Conservation (phyloP, 306 rosid genomes). For the Vachellia pachyceras region DNA sequence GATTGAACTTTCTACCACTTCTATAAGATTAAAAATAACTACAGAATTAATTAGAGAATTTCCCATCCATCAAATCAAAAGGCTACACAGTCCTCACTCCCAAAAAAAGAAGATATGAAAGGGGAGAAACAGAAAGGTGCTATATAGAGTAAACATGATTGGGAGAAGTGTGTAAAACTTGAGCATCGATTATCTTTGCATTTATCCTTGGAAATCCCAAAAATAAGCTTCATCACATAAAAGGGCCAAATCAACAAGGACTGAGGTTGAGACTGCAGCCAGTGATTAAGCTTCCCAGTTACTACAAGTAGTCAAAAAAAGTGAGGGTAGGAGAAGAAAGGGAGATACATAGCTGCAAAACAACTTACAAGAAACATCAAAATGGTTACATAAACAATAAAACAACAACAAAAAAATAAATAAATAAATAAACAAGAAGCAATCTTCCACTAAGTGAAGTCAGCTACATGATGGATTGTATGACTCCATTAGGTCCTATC, state of each 20-base stretch:
- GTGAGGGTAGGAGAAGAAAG: not conserved
- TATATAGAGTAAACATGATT: conserved; percentile 13
- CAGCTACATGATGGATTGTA: not conserved
- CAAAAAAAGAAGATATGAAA: not conserved
- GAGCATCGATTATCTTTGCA: not conserved
- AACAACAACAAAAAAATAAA: not conserved
- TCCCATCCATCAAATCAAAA: conserved; percentile 10
- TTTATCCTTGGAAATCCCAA: not conserved
- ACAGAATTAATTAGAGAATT: conserved; percentile 9
- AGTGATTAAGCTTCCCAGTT: not conserved
- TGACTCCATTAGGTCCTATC: not conserved
- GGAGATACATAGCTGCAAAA: not conserved
- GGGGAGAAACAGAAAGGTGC: not conserved
- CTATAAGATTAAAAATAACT: not conserved
- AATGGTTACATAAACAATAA: not conserved
- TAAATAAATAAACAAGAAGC: not conserved
- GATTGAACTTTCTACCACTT: not conserved
- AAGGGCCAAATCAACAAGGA: conserved; percentile 6
- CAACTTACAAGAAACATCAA: not conserved
- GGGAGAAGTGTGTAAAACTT: conserved; percentile 10
- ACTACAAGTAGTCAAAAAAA: not conserved
- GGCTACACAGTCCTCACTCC: conserved; percentile 6
- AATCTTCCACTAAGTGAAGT: not conserved
- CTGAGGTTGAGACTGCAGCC: not conserved
- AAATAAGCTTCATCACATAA: conserved; percentile 19